Evolutionary conservation across 805 yeast species (phyloP).

Genomic region (Saccharomycopsis fodiens): DNA sequence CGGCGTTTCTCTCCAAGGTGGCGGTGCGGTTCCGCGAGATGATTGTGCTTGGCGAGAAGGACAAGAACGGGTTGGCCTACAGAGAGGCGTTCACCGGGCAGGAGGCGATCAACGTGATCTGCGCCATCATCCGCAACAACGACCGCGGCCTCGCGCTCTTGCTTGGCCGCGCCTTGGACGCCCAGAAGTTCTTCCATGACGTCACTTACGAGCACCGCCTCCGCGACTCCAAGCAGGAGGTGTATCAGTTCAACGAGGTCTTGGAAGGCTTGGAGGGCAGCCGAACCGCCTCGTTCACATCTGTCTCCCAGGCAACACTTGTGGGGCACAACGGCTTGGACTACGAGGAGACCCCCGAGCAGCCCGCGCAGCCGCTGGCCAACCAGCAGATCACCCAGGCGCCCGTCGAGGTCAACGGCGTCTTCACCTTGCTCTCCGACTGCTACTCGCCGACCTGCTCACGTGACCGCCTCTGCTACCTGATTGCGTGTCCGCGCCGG

Average conservation of each 20-base stretch:
- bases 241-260: conserved; percentile 71
- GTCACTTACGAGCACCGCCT: conserved; percentile 91
- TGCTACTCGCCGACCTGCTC: conserved; percentile 98
- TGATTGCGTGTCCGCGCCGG: conserved; percentile 93
- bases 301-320: conserved; percentile 7
- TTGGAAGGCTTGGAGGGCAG: conserved; percentile 35
- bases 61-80: conserved; percentile 84
- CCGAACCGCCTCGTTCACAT: conserved; percentile 20
- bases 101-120: conserved; percentile 88
- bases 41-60: conserved; percentile 64
- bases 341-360: neutral
- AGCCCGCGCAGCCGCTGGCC: neutral
- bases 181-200: conserved; percentile 90
- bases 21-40: conserved; percentile 69
- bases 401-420: conserved; percentile 60
- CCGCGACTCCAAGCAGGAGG: conserved; percentile 80
- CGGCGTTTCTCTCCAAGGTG: conserved; percentile 81
- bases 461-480: conserved; percentile 78
- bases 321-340: conserved; percentile 18
- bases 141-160: conserved; percentile 87
- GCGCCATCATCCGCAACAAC: conserved; percentile 77
- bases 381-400: conserved; percentile 2
- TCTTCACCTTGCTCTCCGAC: conserved; percentile 84
- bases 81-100: conserved; percentile 91
- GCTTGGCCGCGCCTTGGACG: conserved; percentile 86